Evolutionary conservation across 331 rosid genomes (phyloP), one percentile per base, ranked within the genome.

Genomic region (Malus hybrid): DNA sequence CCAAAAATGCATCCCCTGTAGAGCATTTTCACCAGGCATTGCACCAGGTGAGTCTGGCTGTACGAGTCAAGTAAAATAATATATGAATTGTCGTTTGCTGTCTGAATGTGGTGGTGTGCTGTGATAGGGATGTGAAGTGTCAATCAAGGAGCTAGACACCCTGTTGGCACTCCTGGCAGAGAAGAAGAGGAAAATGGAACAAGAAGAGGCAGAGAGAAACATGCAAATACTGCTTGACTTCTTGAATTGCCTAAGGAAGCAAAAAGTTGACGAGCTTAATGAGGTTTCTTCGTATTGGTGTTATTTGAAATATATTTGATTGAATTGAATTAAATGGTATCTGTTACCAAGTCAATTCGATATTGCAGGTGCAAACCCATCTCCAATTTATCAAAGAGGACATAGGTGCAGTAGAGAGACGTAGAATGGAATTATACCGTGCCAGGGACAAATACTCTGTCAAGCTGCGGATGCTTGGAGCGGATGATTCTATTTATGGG

Each of bases 121-220:
- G 79, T 42, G 72, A 71, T 87, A 95, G 99, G 99, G 98, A 34
- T 95, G 92, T 82, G 92, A 92, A 32, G 96, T 92, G 82, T 79
- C 98, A 22, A 87, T 92, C 76, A 92, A 90, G 87, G 99, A 92
- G 86, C 74, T 95, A 24, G 93, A 95, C 87, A 80, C 85, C 74
- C 91, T 95, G 69, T 83, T 95, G 87, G 77, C 80, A 50, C 88
- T 92, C 70, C 91, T 95, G 69, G 62, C 93, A 6, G 98, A 95
- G 78, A 95, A 92, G 86, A 95, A 92, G 88, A 89, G 93, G 82
- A 95, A 95, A 86, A 95, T 90, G 96, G 97, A 92, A 79, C 99
- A 95, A 83, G 99, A 95, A 84, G 98, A 92, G 82, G 91, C 99
- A 5, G 94, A 90, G 81, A 87, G 93, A 92, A 95, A 95, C 79